These are phyloP conservation scores for Macadamia tetraphylla DNA, from an alignment of 164 flowering plant species.

Conservation along the genomic window DNA sequence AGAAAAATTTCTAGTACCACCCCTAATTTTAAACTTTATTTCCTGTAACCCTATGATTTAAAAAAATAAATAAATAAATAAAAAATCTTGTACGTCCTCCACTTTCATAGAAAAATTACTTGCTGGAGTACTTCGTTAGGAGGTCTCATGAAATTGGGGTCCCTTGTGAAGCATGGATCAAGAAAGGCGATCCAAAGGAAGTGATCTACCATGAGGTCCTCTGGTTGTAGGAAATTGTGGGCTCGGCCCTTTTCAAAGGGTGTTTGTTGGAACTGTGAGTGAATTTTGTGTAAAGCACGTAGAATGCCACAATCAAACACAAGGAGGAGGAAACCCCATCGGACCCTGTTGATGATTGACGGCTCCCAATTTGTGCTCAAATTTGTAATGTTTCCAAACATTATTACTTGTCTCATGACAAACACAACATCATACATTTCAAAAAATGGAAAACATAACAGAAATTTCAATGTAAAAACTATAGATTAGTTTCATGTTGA, in stretches of 20 bases:
- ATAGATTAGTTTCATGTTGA: neutral
- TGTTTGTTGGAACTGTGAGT: slow-evolving; percentile 94
- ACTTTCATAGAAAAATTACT: too few species aligned
- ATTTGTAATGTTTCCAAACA: neutral
- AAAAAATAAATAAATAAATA: too few species aligned
- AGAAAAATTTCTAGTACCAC: too few species aligned
- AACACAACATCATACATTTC: neutral
- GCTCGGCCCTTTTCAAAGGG: slow-evolving; percentile 96
- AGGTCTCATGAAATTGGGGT: too few species aligned
- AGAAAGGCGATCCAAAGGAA: too few species aligned
- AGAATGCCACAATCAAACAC: slow-evolving; percentile 87
- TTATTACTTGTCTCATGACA: neutral
- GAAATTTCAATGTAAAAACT: neutral
- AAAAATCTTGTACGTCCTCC: too few species aligned
- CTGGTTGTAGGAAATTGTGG: slow-evolving; percentile 90
- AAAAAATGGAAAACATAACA: neutral
- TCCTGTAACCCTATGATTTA: too few species aligned
- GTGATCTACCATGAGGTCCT: slow-evolving; percentile 78
- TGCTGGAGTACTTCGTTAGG: too few species aligned
- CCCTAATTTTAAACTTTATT: too few species aligned
- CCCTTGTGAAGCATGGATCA: too few species aligned
- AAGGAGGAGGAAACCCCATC: slow-evolving; percentile 62
- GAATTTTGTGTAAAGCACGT: slow-evolving; percentile 93
- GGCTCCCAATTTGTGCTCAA: neutral
- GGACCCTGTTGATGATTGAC: slow-evolving; percentile 88